Evolutionary conservation across 2,329 filamentous ascomycete species (phyloP), one percentile per base, ranked within the genome.

Genomic region (Fusarium papillatum): DNA sequence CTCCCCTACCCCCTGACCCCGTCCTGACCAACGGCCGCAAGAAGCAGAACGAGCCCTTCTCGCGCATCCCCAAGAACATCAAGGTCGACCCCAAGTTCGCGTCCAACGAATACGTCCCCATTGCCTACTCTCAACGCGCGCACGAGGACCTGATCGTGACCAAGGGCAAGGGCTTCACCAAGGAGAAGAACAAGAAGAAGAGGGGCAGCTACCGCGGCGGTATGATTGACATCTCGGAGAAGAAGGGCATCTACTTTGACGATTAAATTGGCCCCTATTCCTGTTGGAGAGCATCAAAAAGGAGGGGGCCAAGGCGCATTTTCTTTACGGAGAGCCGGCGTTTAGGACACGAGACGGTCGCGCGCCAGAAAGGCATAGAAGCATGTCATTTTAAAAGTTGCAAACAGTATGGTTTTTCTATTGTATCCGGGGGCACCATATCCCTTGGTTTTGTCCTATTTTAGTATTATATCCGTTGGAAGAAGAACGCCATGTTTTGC

Each of bases 111-210:
- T 98, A 96, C 83, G 89, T 95, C 14, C 89, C 92, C 26, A 95
- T 98, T 83, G 93, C 94, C 75, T 99, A 98, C 85, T 96, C 96
- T 29, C 93, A 97, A 79, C 92, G 92, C 78, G 97, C 97, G 11
- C 95, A 96, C 82, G 91, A 95, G 78, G 96, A 98, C 82, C 87
- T 99, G 74, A 95, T 95, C 61, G 91, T 98, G 46, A 98, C 96
- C 38, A 95, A 94, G 83, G 97, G 97, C 80, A 98, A 98, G 87
- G 95, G 95, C 6, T 99, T 99, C 86, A 98, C 96, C 71, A 99
- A 99, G 89, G 97, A 98, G 88, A 99, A 99, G 92, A 99, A 99
- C 87, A 99, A 99, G 90, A 97, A 95, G 90, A 96, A 95, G 90
- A 90, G 92, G 79, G 97, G 97, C 63, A 95, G 93, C 77, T 99